Percentiles rank a stretch among this genome's conserved stretches.
These are phyloP conservation scores for Fusarium armeniacum DNA, from an alignment of 2,329 filamentous ascomycete genomes.

Conservation along the genomic window DNA sequence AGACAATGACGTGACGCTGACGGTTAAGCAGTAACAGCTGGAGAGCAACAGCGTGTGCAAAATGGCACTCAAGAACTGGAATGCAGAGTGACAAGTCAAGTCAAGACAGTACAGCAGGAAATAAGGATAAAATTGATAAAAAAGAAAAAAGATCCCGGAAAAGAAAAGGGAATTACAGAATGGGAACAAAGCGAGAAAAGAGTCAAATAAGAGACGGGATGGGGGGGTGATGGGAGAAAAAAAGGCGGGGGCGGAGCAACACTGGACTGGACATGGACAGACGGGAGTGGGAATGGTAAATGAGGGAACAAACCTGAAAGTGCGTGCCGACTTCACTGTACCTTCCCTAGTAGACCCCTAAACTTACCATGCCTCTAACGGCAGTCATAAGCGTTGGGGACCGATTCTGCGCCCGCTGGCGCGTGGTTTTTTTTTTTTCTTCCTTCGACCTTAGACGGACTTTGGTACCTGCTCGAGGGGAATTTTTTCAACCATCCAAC, in stretches of 20 bases:
- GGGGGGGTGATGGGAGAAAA: conserved; percentile 37
- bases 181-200: conserved; percentile 38
- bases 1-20: conserved; percentile 9
- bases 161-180: conserved; percentile 49
- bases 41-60: background rate
- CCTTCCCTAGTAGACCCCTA: conserved; percentile 37
- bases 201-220: conserved; percentile 39
- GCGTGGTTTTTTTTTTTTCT: conserved; percentile 36
- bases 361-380: conserved; percentile 42
- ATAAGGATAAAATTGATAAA: conserved; percentile 28
- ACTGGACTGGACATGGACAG: conserved; percentile 30
- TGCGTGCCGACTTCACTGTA: conserved; percentile 16
- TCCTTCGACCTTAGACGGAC: background rate
- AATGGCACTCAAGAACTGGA: background rate
- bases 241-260: conserved; percentile 50
- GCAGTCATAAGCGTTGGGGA: conserved; percentile 40
- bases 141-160: conserved; percentile 43
- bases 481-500: conserved; percentile 20
- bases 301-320: conserved; percentile 11
- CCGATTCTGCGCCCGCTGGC: conserved; percentile 29
- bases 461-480: conserved; percentile 26
- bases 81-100: background rate
- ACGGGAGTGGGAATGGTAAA: conserved; percentile 12
- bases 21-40: conserved; percentile 1
- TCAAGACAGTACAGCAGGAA: conserved; percentile 24